Percentiles rank a stretch among this genome's conserved stretches.
These are phyloP conservation scores for Cytospora paraplurivora DNA, from an alignment of 2,329 filamentous ascomycete genomes.

Conservation along the genomic window DNA sequence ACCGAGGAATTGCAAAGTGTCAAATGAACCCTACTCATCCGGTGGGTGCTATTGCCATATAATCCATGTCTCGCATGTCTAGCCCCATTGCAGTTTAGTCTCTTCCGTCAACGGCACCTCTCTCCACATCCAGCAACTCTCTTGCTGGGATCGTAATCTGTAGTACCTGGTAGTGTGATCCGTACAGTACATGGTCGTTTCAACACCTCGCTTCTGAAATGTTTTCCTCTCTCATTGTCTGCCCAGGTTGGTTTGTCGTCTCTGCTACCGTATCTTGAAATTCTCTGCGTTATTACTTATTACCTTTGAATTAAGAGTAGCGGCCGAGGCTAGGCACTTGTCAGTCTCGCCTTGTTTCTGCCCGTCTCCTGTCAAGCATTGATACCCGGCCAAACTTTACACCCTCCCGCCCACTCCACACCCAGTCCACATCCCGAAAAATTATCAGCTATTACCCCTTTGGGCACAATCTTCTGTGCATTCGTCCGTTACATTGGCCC, in stretches of 20 bases:
- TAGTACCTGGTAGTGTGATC: too few relatives aligned
- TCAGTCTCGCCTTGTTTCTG: constrained; percentile 35
- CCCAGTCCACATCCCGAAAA: constrained; percentile 25
- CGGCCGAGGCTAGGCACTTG: constrained; percentile 36
- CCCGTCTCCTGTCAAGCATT: constrained; percentile 26
- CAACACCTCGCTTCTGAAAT: constrained; percentile 32
- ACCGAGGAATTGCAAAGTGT: constrained; percentile 3
- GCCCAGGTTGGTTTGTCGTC: constrained; percentile 32
- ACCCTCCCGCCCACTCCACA: too few relatives aligned
- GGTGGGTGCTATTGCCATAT: constrained; percentile 35
- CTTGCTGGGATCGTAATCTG: constrained; percentile 32
- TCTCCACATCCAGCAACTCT: constrained; percentile 37
- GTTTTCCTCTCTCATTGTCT: constrained; percentile 36
- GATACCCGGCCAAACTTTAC: constrained; percentile 21
- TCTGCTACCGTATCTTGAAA: constrained; percentile 30
- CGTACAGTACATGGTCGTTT: constrained; percentile 34
- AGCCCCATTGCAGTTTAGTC: constrained; percentile 44
- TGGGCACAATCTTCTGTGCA: constrained; percentile 26
- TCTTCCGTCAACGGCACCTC: constrained; percentile 40
- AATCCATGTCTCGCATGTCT: constrained; percentile 42
- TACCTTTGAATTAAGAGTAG: neutral
- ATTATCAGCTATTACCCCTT: constrained; percentile 29
- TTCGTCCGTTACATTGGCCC: constrained; percentile 26
- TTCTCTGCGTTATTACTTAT: neutral
- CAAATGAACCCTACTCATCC: constrained; percentile 12